These are phyloP conservation scores for Cladophialophora immunda DNA, from an alignment of 2,329 filamentous ascomycete genomes.

Conservation along the genomic window DNA sequence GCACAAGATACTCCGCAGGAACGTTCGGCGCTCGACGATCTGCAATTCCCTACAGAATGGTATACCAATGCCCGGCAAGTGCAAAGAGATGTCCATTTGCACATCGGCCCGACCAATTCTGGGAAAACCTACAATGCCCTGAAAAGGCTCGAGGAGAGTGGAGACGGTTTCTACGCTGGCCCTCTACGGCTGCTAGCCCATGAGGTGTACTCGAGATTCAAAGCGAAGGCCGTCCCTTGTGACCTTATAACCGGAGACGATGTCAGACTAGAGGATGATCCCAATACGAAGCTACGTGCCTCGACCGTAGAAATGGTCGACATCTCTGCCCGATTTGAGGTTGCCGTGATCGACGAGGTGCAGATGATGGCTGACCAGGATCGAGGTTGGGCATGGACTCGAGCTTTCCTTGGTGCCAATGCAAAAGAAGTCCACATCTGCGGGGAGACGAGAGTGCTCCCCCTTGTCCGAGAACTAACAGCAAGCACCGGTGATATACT, in stretches of 20 bases:
- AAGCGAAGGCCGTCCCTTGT: conserved; percentile 77
- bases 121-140: conserved; percentile 97
- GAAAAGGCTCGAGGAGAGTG: conserved; percentile 79
- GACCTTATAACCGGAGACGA: conserved; percentile 92
- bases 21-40: conserved; percentile 37
- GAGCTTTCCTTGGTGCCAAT: conserved; percentile 84
- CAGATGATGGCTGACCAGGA: conserved; percentile 88
- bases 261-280: conserved; percentile 71
- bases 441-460: conserved; percentile 83
- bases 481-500: conserved; percentile 82
- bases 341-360: conserved; percentile 97
- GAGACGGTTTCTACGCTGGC: conserved; percentile 86
- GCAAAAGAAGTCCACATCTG: conserved; percentile 93
- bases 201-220: conserved; percentile 90
- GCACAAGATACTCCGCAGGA: conserved; percentile 15
- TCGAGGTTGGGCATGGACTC: conserved; percentile 93
- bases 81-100: conserved; percentile 85
- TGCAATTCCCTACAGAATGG: conserved; percentile 92
- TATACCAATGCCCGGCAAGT: conserved; percentile 82
- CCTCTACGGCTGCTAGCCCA: conserved; percentile 88
- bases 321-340: conserved; percentile 70
- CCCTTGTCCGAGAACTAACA: conserved; percentile 79
- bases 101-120: conserved; percentile 96
- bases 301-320: conserved; percentile 95
- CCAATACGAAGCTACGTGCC: conserved; percentile 67